phyloP scores from a whole-genome alignment of 768 basidiomycete species.

The Collybia nuda region DNA sequence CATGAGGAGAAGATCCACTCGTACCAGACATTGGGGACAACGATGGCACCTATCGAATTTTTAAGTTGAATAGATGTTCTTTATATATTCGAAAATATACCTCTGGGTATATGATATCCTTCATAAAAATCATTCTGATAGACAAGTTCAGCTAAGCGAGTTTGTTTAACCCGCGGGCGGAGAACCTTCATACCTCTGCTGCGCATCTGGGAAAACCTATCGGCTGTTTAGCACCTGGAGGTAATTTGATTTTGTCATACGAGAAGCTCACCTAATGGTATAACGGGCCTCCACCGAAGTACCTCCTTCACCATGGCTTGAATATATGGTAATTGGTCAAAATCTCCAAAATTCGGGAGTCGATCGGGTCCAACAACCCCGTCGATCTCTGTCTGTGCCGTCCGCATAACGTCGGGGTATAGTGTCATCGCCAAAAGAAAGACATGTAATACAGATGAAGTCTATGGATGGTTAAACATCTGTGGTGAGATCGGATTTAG shows the following conservation, averaged over 20 bases:
- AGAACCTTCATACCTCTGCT: not conserved
- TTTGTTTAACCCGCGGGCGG: no score
- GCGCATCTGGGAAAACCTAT: conserved; percentile 1
- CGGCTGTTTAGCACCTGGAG: not conserved
- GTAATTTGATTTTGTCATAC: not conserved
- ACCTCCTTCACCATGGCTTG: conserved; percentile 2
- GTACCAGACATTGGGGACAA: conserved; percentile 1
- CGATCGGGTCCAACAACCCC: conserved; percentile 1
- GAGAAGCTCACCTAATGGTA: not conserved
- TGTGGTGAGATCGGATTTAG: no score
- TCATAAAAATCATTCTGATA: conserved; percentile 3
- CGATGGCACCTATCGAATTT: not conserved
- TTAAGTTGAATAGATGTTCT: not conserved
- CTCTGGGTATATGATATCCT: not conserved
- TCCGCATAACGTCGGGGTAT: conserved; percentile 3
- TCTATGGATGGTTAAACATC: not conserved
- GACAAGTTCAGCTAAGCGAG: no score
- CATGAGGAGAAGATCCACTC: not conserved
- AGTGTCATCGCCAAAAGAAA: conserved; percentile 1
- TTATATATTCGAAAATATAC: not conserved
- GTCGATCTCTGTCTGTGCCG: conserved; percentile 1
- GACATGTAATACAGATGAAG: not conserved
- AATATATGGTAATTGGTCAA: not conserved
- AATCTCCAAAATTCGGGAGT: conserved; percentile 2
- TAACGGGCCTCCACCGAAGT: conserved; percentile 4